These are phyloP conservation scores for Calonectria hawksworthii DNA, from an alignment of 2,329 filamentous ascomycete genomes.

Conservation along the genomic window DNA sequence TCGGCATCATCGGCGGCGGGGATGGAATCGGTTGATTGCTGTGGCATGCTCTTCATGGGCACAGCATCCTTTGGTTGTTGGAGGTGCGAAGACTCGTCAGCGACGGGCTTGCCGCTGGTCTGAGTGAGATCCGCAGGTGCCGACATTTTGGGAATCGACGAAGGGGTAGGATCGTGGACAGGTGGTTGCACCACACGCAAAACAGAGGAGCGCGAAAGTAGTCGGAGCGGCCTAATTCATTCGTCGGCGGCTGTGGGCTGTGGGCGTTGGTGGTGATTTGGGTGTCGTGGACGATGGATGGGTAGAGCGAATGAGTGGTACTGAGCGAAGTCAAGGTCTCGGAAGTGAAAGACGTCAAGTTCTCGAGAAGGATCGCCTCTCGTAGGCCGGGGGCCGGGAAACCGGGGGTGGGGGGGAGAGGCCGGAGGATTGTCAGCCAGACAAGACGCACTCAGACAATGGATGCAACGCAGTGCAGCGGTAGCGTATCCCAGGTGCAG, in stretches of 20 bases:
- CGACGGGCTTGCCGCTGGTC: conserved; percentile 48
- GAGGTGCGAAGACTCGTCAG: conserved; percentile 47
- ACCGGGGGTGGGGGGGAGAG: conserved; percentile 45
- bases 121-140: conserved; percentile 51
- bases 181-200: conserved; percentile 45
- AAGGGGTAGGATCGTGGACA: conserved; percentile 35
- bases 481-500: conserved; percentile 2
- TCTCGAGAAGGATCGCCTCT: conserved; percentile 42
- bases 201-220: conserved; percentile 27
- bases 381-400: conserved; percentile 43
- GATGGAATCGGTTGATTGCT: conserved; percentile 36
- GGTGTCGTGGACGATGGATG: conserved; percentile 33
- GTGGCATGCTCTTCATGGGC: conserved; percentile 52
- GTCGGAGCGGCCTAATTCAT: conserved; percentile 38
- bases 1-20: conserved; percentile 35
- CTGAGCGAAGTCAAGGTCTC: conserved; percentile 40
- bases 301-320: conserved; percentile 33
- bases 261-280: conserved; percentile 24
- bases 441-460: conserved; percentile 44
- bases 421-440: conserved; percentile 41
- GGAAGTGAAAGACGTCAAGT: conserved; percentile 49
- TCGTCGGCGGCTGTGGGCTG: conserved; percentile 22
- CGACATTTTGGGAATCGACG: conserved; percentile 46
- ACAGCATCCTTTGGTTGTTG: conserved; percentile 55
- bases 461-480: conserved; percentile 34